Base-by-base conservation (phyloP, 2,329 filamentous ascomycete genomes). In the Aspergillus tamarii region DNA sequence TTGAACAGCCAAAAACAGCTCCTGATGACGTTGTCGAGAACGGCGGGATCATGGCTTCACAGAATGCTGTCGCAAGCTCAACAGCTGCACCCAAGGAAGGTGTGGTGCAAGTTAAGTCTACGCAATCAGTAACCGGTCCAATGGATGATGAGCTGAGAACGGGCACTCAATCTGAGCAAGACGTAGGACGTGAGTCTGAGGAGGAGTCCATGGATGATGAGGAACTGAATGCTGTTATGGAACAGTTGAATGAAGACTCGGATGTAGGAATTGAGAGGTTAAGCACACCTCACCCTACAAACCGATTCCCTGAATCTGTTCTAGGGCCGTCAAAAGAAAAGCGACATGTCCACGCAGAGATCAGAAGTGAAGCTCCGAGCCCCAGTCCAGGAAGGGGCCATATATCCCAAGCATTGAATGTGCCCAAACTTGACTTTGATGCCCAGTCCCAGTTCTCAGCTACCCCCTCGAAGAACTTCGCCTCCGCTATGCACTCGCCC, bases 181-280 rank as follows among this genome's bases (percentile, higher is more conserved):
- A 45, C n/a, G 58, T 61, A 14, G 61, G 66, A 36, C 59, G 69
- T 16, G 69, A 69, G 55, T 72, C 72, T 7, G 73, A 66, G 3
- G 64, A 72, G 6, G 77, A 78, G 26, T 79, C 78, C 0, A 72
- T 70, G n/a, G 70, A 80, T 61, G 76, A 78, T 41, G 73, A 94
- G 69, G 93, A 97, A 74, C 94, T 97, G 72, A 94, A 97, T 80
- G 92, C 91, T 52, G 89, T 97, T 59, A 97, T 98, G 93, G 88
- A 90, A 67, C 90, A 95, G 64, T 85, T 97, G 70, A 90, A 93
- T 63, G 87, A 84, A 55, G 88, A 93, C 68, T 91, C 90, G 1
- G 88, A 90, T 58, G 87, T 91, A 75, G 91, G 91, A 14, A 87
- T 93, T 64, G 91, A 93, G 73, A 89, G 88, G 72, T 67, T 77